Evolutionary conservation across 2,329 filamentous ascomycete genomes (phyloP).

Genomic region (Epicoccum nigrum): DNA sequence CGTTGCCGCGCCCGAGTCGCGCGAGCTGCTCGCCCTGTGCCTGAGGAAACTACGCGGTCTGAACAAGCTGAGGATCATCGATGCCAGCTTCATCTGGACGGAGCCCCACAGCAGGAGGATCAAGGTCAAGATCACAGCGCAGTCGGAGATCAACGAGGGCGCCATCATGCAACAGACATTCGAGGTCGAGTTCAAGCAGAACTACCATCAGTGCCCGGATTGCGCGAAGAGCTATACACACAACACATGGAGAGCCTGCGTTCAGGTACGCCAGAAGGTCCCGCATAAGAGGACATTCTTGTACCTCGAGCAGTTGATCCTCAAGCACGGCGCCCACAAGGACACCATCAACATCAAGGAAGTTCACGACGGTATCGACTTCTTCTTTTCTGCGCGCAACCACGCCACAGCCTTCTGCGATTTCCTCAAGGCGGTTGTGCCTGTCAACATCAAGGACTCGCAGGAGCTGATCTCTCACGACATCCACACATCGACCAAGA

Average conservation of each 20-base stretch:
- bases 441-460: constrained; percentile 80
- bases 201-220: constrained; percentile 92
- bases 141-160: constrained; percentile 70
- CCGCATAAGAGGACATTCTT: constrained; percentile 88
- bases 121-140: constrained; percentile 94
- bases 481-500: constrained; percentile 85
- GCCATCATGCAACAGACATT: constrained; percentile 89
- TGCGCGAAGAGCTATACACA: constrained; percentile 89
- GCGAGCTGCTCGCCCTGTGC: constrained; percentile 90
- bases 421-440: constrained; percentile 82
- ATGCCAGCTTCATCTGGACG: constrained; percentile 97
- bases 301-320: constrained; percentile 89
- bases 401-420: constrained; percentile 92
- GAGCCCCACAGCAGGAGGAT: constrained; percentile 93
- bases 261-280: constrained; percentile 97
- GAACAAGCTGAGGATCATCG: constrained; percentile 89
- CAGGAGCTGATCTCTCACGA: constrained; percentile 94
- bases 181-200: constrained; percentile 90
- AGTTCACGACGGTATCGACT: constrained; percentile 92
- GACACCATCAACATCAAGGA: constrained; percentile 99
- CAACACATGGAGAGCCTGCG: constrained; percentile 91
- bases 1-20: constrained; percentile 81
- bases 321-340: constrained; percentile 81
- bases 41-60: constrained; percentile 85
- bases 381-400: constrained; percentile 89